Base-by-base conservation (phyloP, 2,329 filamentous ascomycete genomes). In the Alternaria sp. region DNA sequence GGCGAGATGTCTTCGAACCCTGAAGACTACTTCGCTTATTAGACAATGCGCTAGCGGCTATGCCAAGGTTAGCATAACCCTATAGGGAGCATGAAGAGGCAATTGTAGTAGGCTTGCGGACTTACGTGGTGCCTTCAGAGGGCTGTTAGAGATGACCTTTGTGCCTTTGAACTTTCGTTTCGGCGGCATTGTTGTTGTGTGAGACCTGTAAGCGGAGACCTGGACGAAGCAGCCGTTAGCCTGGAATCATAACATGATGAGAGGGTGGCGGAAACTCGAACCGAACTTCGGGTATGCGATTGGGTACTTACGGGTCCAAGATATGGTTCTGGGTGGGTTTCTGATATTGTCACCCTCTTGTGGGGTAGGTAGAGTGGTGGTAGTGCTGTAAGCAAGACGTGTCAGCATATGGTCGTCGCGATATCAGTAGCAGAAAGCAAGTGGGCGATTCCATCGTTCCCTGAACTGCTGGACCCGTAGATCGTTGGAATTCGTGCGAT, bases 21-120 rank as follows among this genome's bases (percentile, higher is more conserved):
- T 71, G 74, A 68, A 69, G 63, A 74, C 66, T 73, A 72, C 68
- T 75, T 80, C 75, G 78, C 76, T 78, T 80, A 77, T 70, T 80
- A 74, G 69, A 59, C 45, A 63, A 62, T 63, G 72, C 68, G 70
- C 77, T 78, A 75, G 67, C 71, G 67, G 70, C 74, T 72, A 68
- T 75, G 78, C 75, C 76, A 79, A 79, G 75, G 67, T 76, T 76
- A 77, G 73, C 74, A 76, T 72, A 64, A 64, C 59, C 61, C 45
- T 59, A 65, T 60, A 65, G 59, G 60, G 59, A 67, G 64, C 65
- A 65, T 71, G 55, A 56, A 63, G 55, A 64, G 60, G 43, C 60
- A 50, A 61, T 53, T 54, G 57, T 26, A 64, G 18, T 41, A 57
- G 63, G 59, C 47, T 50, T 49, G 46, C 25, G 58, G 45, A 69